Base-by-base conservation (phyloP, 192 early-diverging fungal species). In the Polychytrium aggregatum region DNA sequence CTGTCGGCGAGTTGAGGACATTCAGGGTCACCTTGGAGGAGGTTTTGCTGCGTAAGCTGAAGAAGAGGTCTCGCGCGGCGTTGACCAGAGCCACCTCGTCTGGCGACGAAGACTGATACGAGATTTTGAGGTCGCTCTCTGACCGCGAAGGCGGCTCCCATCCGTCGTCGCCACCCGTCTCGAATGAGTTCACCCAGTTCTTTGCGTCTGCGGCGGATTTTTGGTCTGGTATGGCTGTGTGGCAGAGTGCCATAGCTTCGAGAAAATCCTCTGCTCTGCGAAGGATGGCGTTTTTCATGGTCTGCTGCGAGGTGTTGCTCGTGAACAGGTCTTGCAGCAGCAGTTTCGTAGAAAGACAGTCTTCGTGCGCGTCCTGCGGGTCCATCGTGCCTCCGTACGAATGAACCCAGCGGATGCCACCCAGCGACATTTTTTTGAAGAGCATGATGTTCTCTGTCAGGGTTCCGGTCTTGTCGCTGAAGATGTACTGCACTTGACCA, bases 381-480 rank as follows among this genome's bases (percentile, higher is more conserved):
- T 30, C 29, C 51, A 48, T 24, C 37, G n/a, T 48, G 30, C 45
- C 44, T 2, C 14, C 25, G 31, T 39, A n/a, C n/a, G n/a, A 29
- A 48, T 31, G 17, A 2, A 46, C 45, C 6, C 33, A 25, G n/a
- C 44, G 24, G 24, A 38, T 53, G 30, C 69, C 69, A 37, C 34
- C 52, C 22, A 65, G 50, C 50, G 51, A 59, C 18, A 72, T 47
- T 11, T 70, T 53, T 22, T 56, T 52, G 45, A 90, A 81, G 39
- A 85, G 70, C 85, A 89, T 88, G 7, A 85, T 70, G 59, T 89
- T 91, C 44, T 88, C 83, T 0, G 88, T 91, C 22, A 91, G 65
- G 9, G 88, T 91, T 27, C 88, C 88, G 4, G 88, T 91, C 63
- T 91, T 91, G 69, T 91, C 88, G 28, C 78, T 84, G 47, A 91